Base-by-base conservation (phyloP, 2,329 filamentous ascomycete genomes). In the Penicillium sp. region DNA sequence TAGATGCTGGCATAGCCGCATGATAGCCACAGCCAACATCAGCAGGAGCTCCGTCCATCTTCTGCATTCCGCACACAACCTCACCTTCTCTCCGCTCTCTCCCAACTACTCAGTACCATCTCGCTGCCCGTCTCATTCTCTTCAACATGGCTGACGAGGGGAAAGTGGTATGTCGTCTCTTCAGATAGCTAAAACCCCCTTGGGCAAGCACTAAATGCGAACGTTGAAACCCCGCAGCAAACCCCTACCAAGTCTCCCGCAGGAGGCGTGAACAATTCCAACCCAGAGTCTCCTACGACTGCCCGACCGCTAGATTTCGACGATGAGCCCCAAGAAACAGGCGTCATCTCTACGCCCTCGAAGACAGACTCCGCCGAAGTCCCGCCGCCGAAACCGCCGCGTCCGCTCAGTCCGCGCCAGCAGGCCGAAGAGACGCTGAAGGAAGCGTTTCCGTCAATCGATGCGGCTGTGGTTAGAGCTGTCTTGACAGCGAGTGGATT, bases 381-480 rank as follows among this genome's bases (percentile, higher is more conserved):
- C 59, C 69, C 87, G 23, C 91, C 91, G 12, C 82, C 88, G 42
- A 95, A 97, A 77, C 92, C 92, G 30, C 91, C 91, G 33, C 85
- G 92, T 58, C 93, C 93, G 47, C 68, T 90, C 66, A 90, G 84
- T 62, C 88, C 94, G 61, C 83, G 87, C 59, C 87, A 96, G 73
- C 89, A 96, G 77, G 91, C 91, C 48, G 88, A 93, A 74, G 83
- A 84, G 65, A 97, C 91, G 3, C 80, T 99, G 56, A 93, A 90
- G 71, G 94, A 99, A 73, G 94, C 94, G 0, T 99, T 99, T 66
- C 94, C 94, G 0, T 82, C 79, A 55, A 89, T 97, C 59, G 94
- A 99, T 54, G 71, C 77, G 7, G 73, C 84, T 46, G 88, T 99
- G 47, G 83, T 99, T 72, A 96, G 87, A 73, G 94, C 94, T 28